Evolutionary conservation across 2,329 filamentous ascomycete species (phyloP).

Genomic region (Aspergillus hiratsukae): DNA sequence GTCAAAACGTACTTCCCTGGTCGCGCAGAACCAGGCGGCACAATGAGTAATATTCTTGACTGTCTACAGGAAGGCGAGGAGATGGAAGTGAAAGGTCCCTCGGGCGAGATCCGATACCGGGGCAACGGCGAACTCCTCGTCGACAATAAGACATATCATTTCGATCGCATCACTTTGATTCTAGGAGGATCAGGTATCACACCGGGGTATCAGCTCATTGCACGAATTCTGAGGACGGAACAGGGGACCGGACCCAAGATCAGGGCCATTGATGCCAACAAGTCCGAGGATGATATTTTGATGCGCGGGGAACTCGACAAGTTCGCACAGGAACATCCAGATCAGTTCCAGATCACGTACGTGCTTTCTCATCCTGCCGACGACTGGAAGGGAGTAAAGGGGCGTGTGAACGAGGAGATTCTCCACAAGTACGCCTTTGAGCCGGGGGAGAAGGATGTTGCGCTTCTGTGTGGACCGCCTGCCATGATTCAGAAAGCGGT

Average conservation of each 20-base stretch:
- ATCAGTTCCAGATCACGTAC: conserved; percentile 10
- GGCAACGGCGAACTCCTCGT: conserved; percentile 47
- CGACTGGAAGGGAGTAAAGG: conserved; percentile 9
- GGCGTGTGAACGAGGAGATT: conserved; percentile 8
- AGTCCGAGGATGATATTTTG: conserved; percentile 11
- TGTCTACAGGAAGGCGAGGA: conserved; percentile 46
- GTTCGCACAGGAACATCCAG: conserved; percentile 2
- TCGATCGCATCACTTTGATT: conserved; percentile 46
- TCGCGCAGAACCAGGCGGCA: conserved; percentile 47
- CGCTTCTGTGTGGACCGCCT: conserved; percentile 49
- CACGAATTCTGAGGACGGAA: conserved; percentile 39
- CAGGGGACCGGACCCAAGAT: conserved; percentile 38
- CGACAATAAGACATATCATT: conserved; percentile 37
- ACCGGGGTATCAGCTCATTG: conserved; percentile 49
- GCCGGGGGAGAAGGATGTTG: conserved; percentile 39
- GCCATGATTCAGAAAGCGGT: conserved; percentile 51
- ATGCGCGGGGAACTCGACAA: conserved; percentile 7
- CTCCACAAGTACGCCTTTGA: conserved; percentile 10
- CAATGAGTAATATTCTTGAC: conserved; percentile 51
- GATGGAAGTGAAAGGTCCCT: conserved; percentile 50
- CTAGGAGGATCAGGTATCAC: conserved; percentile 51
- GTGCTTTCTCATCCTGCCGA: conserved; percentile 8
- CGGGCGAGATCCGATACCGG: conserved; percentile 48
- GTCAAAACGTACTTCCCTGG: conserved; percentile 52
- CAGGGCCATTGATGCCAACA: conserved; percentile 16